Evolutionary conservation across 192 early-diverging fungal genomes (phyloP).

Genomic region (Phycomyces nitens): DNA sequence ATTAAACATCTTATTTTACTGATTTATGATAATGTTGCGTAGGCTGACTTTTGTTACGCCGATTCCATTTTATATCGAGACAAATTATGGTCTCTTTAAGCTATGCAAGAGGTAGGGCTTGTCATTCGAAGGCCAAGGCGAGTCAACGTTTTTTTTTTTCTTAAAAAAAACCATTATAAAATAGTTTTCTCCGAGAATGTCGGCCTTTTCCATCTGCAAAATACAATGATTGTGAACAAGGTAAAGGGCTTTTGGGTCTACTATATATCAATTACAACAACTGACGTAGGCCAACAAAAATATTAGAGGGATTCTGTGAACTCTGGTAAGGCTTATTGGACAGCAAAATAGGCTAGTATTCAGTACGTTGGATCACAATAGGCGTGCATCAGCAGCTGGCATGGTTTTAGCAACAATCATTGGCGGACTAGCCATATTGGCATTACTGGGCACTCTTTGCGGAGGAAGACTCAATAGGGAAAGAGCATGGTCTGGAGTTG

Average conservation of each 20-base stretch:
- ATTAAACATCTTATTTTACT: background rate
- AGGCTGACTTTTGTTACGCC: constrained; percentile 37
- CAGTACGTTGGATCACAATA: background rate
- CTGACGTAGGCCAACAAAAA: background rate
- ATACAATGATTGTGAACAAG: constrained; percentile 27
- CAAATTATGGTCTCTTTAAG: constrained; percentile 32
- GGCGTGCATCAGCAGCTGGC: constrained; percentile 28
- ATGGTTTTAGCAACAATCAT: constrained; percentile 30
- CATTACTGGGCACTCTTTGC: constrained; percentile 28
- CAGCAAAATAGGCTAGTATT: background rate
- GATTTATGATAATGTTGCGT: background rate
- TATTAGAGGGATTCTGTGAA: constrained; percentile 33
- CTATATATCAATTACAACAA: background rate
- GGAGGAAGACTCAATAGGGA: constrained; percentile 27
- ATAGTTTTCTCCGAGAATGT: constrained; percentile 14
- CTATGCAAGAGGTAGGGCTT: constrained; percentile 30
- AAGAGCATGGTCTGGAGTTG: constrained; percentile 23
- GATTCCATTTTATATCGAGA: constrained; percentile 31
- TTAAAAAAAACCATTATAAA: no score
- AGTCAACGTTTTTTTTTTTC: no score
- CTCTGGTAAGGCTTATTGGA: constrained; percentile 21
- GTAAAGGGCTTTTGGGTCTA: constrained; percentile 6
- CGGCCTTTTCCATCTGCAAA: constrained; percentile 31
- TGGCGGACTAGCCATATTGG: constrained; percentile 24
- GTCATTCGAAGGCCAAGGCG: no score